phyloP scores from a whole-genome alignment of 2,329 filamentous ascomycete species.

The Cladosporium sp. region DNA sequence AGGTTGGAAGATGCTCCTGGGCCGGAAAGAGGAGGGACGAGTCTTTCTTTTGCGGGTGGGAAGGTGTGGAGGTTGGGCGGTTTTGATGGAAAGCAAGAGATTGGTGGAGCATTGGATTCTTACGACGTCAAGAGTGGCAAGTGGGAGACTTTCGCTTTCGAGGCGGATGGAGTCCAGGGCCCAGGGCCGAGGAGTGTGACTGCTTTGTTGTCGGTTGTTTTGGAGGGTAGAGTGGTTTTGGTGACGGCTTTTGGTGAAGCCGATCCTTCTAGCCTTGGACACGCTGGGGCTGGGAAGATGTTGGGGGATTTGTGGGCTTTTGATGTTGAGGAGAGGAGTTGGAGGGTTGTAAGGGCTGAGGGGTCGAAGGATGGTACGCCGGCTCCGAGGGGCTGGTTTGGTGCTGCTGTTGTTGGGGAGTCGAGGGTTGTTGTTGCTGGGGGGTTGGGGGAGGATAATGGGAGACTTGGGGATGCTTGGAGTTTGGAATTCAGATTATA shows the following conservation, averaged over 20 bases:
- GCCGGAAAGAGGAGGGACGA: slow-evolving; percentile 61
- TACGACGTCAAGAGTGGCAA: slow-evolving; percentile 36
- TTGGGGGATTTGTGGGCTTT: slow-evolving; percentile 49
- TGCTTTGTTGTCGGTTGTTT: slow-evolving; percentile 38
- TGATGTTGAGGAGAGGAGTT: slow-evolving; percentile 31
- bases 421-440: slow-evolving; percentile 40
- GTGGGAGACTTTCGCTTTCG: slow-evolving; percentile 39
- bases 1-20: slow-evolving; percentile 63
- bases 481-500: slow-evolving; percentile 29
- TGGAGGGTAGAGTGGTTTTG: slow-evolving; percentile 35
- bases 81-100: slow-evolving; percentile 64
- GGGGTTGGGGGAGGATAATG: slow-evolving; percentile 49
- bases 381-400: slow-evolving; percentile 49
- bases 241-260: slow-evolving; percentile 52
- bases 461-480: slow-evolving; percentile 49
- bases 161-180: slow-evolving; percentile 41
- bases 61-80: slow-evolving; percentile 76
- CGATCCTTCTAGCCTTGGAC: slow-evolving; percentile 49
- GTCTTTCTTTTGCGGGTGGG: slow-evolving; percentile 59
- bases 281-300: slow-evolving; percentile 55
- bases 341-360: slow-evolving; percentile 30
- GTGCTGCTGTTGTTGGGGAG: slow-evolving; percentile 40
- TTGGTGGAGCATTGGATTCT: slow-evolving; percentile 68
- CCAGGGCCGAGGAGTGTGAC: slow-evolving; percentile 49
- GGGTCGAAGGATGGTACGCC: slow-evolving; percentile 28